Evolutionary conservation across 1,284 basidiomycete genomes (phyloP).

Genomic region (Sphaerobolus stellatus): DNA sequence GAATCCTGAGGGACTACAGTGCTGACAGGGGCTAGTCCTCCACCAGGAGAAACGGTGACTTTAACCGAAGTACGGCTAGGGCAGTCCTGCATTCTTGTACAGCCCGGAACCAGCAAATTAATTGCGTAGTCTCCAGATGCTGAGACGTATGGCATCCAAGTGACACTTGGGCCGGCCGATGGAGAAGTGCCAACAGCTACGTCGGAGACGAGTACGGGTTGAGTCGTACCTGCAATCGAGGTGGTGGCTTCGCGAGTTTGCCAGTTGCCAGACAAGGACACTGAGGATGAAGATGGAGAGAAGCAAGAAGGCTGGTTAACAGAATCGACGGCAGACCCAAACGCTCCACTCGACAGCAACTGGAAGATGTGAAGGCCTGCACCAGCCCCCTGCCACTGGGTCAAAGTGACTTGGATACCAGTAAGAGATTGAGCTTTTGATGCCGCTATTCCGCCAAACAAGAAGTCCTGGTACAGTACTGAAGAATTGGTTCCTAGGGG

Average conservation of each 20-base stretch:
- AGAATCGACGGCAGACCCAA: conserved; percentile 64
- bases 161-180: conserved; percentile 69
- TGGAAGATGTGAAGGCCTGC: conserved; percentile 88
- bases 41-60: conserved; percentile 80
- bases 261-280: conserved; percentile 71
- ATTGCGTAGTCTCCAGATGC: conserved; percentile 85
- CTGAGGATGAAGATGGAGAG: conserved; percentile 66
- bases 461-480: conserved; percentile 85
- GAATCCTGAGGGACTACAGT: conserved; percentile 76
- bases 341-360: conserved; percentile 87
- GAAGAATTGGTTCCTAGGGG: conserved; percentile 73
- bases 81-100: conserved; percentile 80
- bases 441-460: conserved; percentile 60
- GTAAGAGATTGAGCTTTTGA: too few species aligned
- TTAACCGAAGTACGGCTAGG: conserved; percentile 76
- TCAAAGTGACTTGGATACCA: conserved; percentile 81
- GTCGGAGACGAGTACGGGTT: conserved; percentile 70
- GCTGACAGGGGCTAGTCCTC: conserved; percentile 61
- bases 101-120: conserved; percentile 86
- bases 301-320: conserved; percentile 75
- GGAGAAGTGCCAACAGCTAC: conserved; percentile 66
- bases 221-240: conserved; percentile 74
- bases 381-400: conserved; percentile 71
- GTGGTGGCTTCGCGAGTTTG: conserved; percentile 59
- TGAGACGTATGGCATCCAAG: conserved; percentile 89